A percentile compares a stretch with the other conserved stretches of the same genome.
These are phyloP conservation scores for Solanum etuberosum DNA, from an alignment of 257 asterid genomes.

Conservation along the genomic window DNA sequence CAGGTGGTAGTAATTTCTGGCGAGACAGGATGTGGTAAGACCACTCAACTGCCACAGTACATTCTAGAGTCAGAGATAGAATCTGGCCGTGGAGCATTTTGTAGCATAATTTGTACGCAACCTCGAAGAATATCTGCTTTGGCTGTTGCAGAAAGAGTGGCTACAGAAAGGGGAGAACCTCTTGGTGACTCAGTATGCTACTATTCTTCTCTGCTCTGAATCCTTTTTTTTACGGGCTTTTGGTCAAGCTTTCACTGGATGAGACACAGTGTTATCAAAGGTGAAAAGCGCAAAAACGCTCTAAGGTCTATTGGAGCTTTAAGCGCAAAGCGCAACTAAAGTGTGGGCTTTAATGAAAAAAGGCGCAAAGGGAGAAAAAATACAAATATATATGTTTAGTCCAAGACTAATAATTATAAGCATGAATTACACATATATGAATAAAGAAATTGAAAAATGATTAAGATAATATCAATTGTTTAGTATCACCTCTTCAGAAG, in stretches of 20 bases:
- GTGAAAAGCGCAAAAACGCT: no score
- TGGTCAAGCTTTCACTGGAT: not conserved
- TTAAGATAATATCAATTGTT: no score
- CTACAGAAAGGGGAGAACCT: conserved; percentile 95
- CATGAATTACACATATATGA: no score
- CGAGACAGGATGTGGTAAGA: conserved; percentile 99
- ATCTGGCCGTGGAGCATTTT: conserved; percentile 98
- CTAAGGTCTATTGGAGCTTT: no score
- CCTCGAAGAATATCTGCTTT: conserved; percentile 97
- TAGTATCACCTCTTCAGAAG: no score
- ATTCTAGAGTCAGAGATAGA: conserved; percentile 91
- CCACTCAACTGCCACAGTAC: conserved; percentile 97
- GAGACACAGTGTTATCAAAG: not conserved
- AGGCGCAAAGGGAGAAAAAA: no score
- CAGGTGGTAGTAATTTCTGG: conserved; percentile 97
- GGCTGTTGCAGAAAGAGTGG: conserved; percentile 92
- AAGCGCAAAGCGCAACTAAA: no score
- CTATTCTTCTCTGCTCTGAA: conserved; percentile 19
- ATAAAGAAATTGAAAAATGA: no score
- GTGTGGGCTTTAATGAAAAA: no score
- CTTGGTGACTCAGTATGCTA: conserved; percentile 90
- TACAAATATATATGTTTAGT: no score
- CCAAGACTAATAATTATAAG: no score
- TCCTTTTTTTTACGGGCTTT: not conserved
- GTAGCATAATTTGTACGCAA: conserved; percentile 94